Evolutionary conservation across 1,139 yeast species (phyloP), one percentile per base, ranked within the genome.

Genomic region (Geotrichum fermentans): DNA sequence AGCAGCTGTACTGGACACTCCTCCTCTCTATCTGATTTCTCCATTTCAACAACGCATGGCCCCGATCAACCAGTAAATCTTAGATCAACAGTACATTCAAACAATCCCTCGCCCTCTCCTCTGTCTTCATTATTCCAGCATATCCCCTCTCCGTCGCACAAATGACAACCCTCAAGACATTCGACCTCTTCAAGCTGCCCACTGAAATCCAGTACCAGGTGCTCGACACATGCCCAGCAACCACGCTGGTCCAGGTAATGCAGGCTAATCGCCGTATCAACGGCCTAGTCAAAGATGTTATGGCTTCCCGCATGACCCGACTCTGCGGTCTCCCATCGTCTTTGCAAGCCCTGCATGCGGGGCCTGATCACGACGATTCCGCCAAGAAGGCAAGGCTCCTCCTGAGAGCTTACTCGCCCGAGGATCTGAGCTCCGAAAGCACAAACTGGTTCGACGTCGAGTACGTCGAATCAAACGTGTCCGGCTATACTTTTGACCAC

Each of bases 381-480:
- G 28, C 26, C n/a, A 20, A 2, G n/a, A 26, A 40, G 22, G 24
- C 18, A 24, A 18, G 41, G 16, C 17, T 51, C 17, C 13, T 43
- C 14, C 51, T 53, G 13, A 45, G 53, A 6, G 46, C 43, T 7
- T 40, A 52, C 30, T 51, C 52, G 11, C 54, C 50, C 8, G 52
- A 53, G 41, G 54, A 53, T 24, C n/a, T 40, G 11, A 32, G 40
- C 14, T 45, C 37, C 3, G 34, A 46, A 1, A 43, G 44, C 33
- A 42, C 36, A n/a, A 21, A 42, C 33, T 53, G 55, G 55, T 47
- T 43, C 33, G 39, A 52, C 4, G 40, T 55, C 14, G 44, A 43
- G 36, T 52, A 52, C 32, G 26, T 52, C 17, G 57, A 51, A 28
- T 52, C 57, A 30, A 55, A 56, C 40, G 48, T 47, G 32, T 52